Evolutionary conservation across 495 filamentous ascomycete genomes (phyloP).

Genomic region (Daldinia caldariorum): DNA sequence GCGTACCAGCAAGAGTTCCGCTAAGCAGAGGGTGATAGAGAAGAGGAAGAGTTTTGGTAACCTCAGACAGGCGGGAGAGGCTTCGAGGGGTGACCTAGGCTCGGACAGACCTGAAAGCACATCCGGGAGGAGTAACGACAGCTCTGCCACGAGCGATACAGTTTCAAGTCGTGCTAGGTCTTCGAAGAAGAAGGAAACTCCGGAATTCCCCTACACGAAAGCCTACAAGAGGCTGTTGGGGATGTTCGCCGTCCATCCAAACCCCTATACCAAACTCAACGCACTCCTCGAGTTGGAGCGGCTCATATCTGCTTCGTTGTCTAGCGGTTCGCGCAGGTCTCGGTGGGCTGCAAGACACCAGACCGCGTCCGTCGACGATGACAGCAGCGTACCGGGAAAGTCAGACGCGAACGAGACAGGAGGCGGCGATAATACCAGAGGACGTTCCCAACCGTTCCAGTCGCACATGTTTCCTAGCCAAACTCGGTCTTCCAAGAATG

Average conservation of each 20-base stretch:
- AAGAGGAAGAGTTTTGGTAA: conserved; percentile 68
- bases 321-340: conserved; percentile 49
- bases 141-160: conserved; percentile 55
- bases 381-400: conserved; percentile 31
- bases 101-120: conserved; percentile 45
- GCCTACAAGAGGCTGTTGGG: conserved; percentile 83
- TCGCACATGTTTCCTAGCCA: conserved; percentile 48
- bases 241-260: conserved; percentile 90
- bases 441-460: conserved; percentile 67
- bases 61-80: conserved; percentile 54
- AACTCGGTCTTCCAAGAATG: conserved; percentile 45
- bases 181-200: conserved; percentile 53
- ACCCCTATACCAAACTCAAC: conserved; percentile 85
- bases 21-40: conserved; percentile 64
- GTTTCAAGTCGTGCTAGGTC: conserved; percentile 49
- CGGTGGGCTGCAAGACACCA: conserved; percentile 49
- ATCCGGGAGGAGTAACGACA: conserved; percentile 53
- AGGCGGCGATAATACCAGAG: conserved; percentile 70
- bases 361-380: conserved; percentile 34
- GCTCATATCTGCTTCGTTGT: conserved; percentile 79
- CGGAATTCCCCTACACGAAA: conserved; percentile 74
- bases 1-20: conserved; percentile 53
- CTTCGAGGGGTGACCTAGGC: conserved; percentile 46
- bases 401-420: conserved; percentile 26
- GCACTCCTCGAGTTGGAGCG: conserved; percentile 84